Evolutionary conservation across 306 rosid species (phyloP), one percentile per base, ranked within the genome.

Genomic region (Quercus parvula): DNA sequence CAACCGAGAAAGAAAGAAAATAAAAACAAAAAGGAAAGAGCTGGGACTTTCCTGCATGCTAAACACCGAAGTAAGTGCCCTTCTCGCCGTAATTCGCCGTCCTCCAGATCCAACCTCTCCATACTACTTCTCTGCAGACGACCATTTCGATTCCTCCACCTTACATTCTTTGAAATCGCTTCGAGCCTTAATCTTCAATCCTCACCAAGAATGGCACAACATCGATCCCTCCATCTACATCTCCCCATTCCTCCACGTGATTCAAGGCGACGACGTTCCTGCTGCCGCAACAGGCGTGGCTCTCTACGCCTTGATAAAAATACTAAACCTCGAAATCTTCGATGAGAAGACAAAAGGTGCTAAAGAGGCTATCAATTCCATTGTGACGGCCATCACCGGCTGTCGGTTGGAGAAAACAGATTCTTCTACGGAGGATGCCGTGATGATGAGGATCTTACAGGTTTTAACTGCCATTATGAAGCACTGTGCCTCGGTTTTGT

Each of bases 361-460:
- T 3, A 90, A 66, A 74, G 96, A 87, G 4, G 92, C 90, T 17
- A 84, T 93, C 9, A 85, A 85, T 27, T 56, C 87, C 0, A 55
- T 95, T 1, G 94, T 90, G 0, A 12, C 74, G 0, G 92, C 91
- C 57, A 90, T 94, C 52, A 81, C 92, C 12, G 79, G 71, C 7
- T 92, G 98, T 75, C 81, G 97, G 71, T 85, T 95, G 0, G 99
- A 93, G 78, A 90, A 92, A 77, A 91, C 96, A 1, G 94, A 95
- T 30, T 79, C 92, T 0, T 81, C 70, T 6, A 79, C 86, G 0
- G 99, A 95, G 73, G 99, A 91, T 10, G 96, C 91, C 1, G 91
- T 95, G 46, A 87, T 95, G 99, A 89, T 93, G 94, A 90, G 86
- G 86, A 90, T 95, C 19, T 80, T 93, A 1, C 97, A 89, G 75